Base-by-base conservation (phyloP, 495 filamentous ascomycete genomes). In the Aspergillus funiculosus region DNA sequence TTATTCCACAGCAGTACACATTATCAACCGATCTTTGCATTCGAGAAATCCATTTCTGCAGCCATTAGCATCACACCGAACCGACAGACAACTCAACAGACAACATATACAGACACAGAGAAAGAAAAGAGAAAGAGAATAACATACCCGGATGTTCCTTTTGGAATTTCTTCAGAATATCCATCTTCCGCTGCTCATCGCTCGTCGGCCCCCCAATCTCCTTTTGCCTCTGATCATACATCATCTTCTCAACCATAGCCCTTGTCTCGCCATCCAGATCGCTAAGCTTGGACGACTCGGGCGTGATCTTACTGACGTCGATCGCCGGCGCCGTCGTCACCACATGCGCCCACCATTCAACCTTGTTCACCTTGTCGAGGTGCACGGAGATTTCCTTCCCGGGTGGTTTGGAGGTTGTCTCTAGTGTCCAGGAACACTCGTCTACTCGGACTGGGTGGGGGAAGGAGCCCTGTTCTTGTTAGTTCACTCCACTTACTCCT, bases 161-260 rank as follows among this genome's bases (percentile, higher is more conserved):
- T 79, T 95, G 82, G 66, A 97, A 98, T 65, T 90, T 88, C 74
- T 86, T 83, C 63, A 98, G 62, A 58, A 97, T 81, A 27, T 96
- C 94, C 67, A 77, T 63, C 78, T 98, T 97, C 73, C 83, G 82
- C 72, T 89, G 79, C 70, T 98, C 91, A 50, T 97, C 92, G 50
- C 85, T 92, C 17, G 81, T 87, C 55, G 86, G 84, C 61, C 82
- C 78, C 5, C 92, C 92, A 68, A 78, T 73, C 75, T 95, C 92
- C 80, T 97, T 97, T 76, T 95, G 89, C 34, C 86, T 74, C 77
- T 98, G 92, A 70, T 98, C 92, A 56, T 76, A 98, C 92, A 98
- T 98, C 92, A 98, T 97, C 78, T 98, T 98, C 82, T 98, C 92
- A 30, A 98, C 92, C 91, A 98, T 96, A n/a, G 79, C 74, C 48